Conservation (phyloP, 106 monocot species). For the Xerophyta viscosa region DNA sequence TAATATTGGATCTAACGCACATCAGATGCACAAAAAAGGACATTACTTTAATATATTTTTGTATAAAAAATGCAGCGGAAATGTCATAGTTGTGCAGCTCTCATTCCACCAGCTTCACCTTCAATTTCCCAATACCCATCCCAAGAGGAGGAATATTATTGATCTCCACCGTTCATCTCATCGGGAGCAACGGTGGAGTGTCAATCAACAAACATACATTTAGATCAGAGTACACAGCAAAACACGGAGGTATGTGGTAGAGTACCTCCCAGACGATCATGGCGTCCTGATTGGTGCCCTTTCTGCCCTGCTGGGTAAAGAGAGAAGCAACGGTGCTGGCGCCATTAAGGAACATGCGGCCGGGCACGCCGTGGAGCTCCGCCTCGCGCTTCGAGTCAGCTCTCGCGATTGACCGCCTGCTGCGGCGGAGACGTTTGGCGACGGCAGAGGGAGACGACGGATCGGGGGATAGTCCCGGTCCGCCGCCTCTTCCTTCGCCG, state of each 20-base stretch:
- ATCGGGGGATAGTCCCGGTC: background rate
- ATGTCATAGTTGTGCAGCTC: no score
- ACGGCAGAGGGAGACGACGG: background rate
- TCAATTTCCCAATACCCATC: no score
- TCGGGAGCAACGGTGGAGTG: no score
- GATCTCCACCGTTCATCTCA: no score
- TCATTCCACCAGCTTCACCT: no score
- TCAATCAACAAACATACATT: background rate
- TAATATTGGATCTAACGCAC: no score
- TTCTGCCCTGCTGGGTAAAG: conserved; percentile 35
- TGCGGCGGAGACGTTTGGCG: background rate
- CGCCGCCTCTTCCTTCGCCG: background rate
- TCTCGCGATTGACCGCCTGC: background rate
- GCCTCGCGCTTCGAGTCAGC: conserved; percentile 9
- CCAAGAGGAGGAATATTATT: no score
- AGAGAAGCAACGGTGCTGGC: conserved; percentile 17
- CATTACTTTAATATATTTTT: no score
- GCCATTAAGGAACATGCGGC: conserved; percentile 25
- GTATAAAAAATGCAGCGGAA: no score
- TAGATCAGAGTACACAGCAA: no score
- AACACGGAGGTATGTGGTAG: background rate
- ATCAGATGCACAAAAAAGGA: no score
- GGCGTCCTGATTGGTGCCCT: conserved; percentile 38
- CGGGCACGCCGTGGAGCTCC: conserved; percentile 15
- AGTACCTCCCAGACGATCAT: conserved; percentile 44